Conservation (phyloP, 2,329 filamentous ascomycete species). For the Aspergillus fijiensis region DNA sequence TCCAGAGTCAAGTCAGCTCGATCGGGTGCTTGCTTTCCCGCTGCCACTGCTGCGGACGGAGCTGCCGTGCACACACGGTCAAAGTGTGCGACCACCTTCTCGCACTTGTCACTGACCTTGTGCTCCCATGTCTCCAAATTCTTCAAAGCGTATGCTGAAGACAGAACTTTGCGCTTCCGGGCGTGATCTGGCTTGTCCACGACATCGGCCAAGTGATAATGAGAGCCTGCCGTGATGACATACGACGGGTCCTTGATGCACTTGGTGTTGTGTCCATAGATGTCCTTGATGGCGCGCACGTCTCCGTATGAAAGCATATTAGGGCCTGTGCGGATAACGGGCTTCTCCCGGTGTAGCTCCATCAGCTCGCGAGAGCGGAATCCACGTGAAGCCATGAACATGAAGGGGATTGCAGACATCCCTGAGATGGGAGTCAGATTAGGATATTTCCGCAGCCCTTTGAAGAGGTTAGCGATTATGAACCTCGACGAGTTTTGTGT, state of each 20-base stretch:
- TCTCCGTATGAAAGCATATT: conserved; percentile 47
- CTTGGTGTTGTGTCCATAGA: conserved; percentile 53
- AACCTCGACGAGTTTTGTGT: background rate
- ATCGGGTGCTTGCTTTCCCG: conserved; percentile 20
- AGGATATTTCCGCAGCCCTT: conserved; percentile 50
- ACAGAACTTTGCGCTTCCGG: conserved; percentile 52
- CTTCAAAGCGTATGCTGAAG: conserved; percentile 53
- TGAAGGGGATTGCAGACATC: conserved; percentile 50
- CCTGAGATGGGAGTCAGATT: conserved; percentile 47
- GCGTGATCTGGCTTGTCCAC: conserved; percentile 54
- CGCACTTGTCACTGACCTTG: conserved; percentile 55
- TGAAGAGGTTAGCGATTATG: background rate
- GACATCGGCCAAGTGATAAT: conserved; percentile 55
- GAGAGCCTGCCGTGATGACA: conserved; percentile 46
- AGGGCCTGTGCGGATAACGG: conserved; percentile 49
- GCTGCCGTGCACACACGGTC: conserved; percentile 42
- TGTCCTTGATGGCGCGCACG: conserved; percentile 50
- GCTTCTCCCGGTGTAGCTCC: conserved; percentile 48
- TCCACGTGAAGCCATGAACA: conserved; percentile 45
- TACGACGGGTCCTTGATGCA: conserved; percentile 55
- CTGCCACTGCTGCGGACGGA: conserved; percentile 36
- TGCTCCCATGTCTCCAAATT: conserved; percentile 57
- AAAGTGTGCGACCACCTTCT: conserved; percentile 46
- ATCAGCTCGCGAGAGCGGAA: conserved; percentile 46
- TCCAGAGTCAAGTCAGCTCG: conserved; percentile 44